Evolutionary conservation across 1,284 basidiomycete species (phyloP), one percentile per base, ranked within the genome.

Genomic region (Marasmius tenuissimus): DNA sequence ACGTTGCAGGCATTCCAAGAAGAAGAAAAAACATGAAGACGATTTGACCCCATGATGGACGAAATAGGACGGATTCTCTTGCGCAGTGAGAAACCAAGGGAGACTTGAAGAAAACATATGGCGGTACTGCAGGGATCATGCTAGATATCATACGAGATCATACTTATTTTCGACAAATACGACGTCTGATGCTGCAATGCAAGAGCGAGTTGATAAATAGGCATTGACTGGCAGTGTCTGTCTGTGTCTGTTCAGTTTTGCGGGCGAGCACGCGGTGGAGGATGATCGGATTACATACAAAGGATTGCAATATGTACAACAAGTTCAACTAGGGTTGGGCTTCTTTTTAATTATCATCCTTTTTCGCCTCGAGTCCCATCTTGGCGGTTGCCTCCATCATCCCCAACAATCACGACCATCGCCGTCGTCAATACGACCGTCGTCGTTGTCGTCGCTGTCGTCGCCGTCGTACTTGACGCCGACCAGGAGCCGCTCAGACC

Each of bases 301-400:
- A 57, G 53, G 48, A 55, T 57, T 38, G 45, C 27, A 60, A 47
- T 20, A 27, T 27, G 27, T 63, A 58, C 54, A 60, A 45, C 35
- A 39, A 61, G 59, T 54, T 54, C 14, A 58, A 61, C 37, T 63
- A 42, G 40, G 58, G 42, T 62, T 27, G 27, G 27, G 27, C 27
- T 27, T 27, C 27, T 49, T 62, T 63, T 67, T 67, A 63, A 67
- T 67, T 67, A 67, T 64, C 55, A 56, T 53, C 39, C 37, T 37
- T 47, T 63, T 63, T 59, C 62, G 58, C 49, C 48, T 58, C 59
- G 61, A 57, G 54, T 62, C 62, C 67, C 65, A 60, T 61, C 66
- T 68, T 69, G 68, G 66, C 65, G 59, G 57, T 61, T 59, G 42
- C 49, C 51, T 61, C 52, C 62, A 61, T 61, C 61, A 56, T 63